These are phyloP conservation scores for Solanum aculeatissimum DNA, from an alignment of 305 asterid species.

Conservation along the genomic window DNA sequence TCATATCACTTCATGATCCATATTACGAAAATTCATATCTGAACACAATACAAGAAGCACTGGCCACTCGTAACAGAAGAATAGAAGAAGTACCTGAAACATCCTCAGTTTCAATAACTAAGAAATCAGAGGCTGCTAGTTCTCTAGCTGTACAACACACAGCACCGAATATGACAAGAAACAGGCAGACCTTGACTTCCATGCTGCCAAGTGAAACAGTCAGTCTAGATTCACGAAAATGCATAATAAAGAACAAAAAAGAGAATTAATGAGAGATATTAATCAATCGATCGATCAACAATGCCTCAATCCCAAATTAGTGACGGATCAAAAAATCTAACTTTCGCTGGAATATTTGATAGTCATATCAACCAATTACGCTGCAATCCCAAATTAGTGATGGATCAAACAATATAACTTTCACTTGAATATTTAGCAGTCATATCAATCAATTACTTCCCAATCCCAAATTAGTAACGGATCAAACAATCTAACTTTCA, in stretches of 20 bases:
- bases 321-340: not conserved
- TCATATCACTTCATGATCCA: not conserved
- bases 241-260: not conserved
- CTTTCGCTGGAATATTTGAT: not conserved
- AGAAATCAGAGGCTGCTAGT: slow-evolving; percentile 7
- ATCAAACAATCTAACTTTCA: not conserved
- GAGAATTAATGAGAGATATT: not conserved
- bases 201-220: slow-evolving; percentile 16
- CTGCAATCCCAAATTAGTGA: not conserved
- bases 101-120: not conserved
- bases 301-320: not conserved
- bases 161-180: slow-evolving; percentile 10
- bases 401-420: not conserved
- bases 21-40: not conserved
- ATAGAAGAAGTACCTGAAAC: slow-evolving; percentile 13
- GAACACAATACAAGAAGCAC: not conserved
- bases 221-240: not conserved
- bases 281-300: not conserved
- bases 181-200: slow-evolving; percentile 18
- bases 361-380: not conserved
- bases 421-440: not conserved
- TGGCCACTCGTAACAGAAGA: not conserved
- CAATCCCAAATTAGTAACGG: not conserved
- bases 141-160: slow-evolving; percentile 21
- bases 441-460: not conserved